Evolutionary conservation across 179 eudicot genomes (phyloP).

Genomic region (Carnegiea gigantea): DNA sequence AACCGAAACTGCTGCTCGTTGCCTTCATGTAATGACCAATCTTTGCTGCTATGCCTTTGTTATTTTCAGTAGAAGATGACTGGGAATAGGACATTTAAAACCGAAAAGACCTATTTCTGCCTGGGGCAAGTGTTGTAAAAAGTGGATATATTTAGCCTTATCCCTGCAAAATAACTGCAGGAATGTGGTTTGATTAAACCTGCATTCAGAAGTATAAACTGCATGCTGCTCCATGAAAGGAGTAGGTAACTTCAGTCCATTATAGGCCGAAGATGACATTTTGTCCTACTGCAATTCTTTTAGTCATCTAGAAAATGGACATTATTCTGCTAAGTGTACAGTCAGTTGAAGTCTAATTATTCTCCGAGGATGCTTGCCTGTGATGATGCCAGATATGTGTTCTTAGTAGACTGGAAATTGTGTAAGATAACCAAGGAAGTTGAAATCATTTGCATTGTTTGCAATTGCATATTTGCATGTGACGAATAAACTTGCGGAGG

Average conservation of each 20-base stretch:
- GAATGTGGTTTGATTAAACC: too few species aligned
- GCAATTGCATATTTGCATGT: neutral
- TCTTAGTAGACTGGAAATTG: neutral
- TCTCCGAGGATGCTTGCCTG: neutral
- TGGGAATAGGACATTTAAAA: neutral
- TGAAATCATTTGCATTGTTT: neutral
- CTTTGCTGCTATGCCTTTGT: neutral
- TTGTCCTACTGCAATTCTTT: too few species aligned
- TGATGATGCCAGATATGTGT: neutral
- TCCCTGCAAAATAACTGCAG: too few species aligned
- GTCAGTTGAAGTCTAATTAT: neutral
- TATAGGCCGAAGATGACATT: too few species aligned
- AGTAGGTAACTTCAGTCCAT: too few species aligned
- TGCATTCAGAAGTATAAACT: too few species aligned
- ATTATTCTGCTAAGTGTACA: neutral
- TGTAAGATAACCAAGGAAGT: neutral
- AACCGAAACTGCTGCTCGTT: constrained; percentile 89
- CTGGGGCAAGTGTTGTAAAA: neutral
- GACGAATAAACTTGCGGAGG: neutral
- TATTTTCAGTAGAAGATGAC: neutral
- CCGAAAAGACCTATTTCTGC: too few species aligned
- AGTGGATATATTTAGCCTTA: neutral
- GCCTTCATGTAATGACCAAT: constrained; percentile 68
- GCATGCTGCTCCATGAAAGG: too few species aligned
- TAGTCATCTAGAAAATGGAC: neutral